Evolutionary conservation across 2,329 filamentous ascomycete species (phyloP), one percentile per base, ranked within the genome.

Genomic region (Xylaria sp.): DNA sequence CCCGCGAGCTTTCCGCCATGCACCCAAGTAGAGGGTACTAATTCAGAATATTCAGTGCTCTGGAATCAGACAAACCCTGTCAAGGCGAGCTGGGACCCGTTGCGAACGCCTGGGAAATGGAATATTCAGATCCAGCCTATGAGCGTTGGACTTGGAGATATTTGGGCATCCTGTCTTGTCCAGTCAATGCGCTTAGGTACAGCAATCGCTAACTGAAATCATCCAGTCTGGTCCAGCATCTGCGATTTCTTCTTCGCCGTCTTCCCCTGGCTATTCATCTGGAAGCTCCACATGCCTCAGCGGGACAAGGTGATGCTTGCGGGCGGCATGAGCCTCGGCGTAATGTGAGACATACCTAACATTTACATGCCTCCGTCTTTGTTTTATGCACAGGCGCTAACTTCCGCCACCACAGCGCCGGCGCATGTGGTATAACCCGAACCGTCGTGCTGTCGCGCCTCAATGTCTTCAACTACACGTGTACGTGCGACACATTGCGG

Each of bases 1-100:
- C 3, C 29, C 11, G 4, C 4, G 4, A 13, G 29, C 11, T 34
- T 34, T 34, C 29, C 6, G 24, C 24, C 24, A 26, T 26, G 11
- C 16, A 7, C 29, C 11, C 4, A 34, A 13, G 8, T 13, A 34
- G 3, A 7, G 29, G 16, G 16, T 34, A 34, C 29, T 34, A 7
- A 34, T 13, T 13, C 29, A 4, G 11, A 13, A 13, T 34, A 6
- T 34, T 6, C 11, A 34, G 29, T 74, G 69, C 63, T 74, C 1
- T 74, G 72, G 72, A 72, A 72, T 51, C 71, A 74, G 57, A 71
- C 71, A 1, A 70, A 69, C 6, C 71, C 72, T 0, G 54, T 64
- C 43, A 70, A 69, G 48, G 62, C 67, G 11, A 72, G 69, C 48
- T 74, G 70, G 71, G 72, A 74, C 47, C 66, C 66, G 0, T 56